Base-by-base conservation (phyloP, 805 yeast species). In the Myxozyma kluyveri region DNA sequence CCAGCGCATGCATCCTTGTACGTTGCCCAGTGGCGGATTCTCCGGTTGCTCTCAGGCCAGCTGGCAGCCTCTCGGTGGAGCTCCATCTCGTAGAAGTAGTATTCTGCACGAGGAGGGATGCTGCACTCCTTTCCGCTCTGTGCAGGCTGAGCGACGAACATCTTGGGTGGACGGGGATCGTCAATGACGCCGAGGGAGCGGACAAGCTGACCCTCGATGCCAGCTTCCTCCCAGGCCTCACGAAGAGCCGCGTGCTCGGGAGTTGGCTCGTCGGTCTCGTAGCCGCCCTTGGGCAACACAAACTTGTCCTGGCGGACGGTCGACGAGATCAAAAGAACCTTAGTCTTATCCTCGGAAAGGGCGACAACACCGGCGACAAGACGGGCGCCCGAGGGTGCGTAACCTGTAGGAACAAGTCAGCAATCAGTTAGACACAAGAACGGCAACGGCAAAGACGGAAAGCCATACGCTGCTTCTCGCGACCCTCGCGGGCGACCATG, bases 171-270 rank as follows among this genome's bases (percentile, higher is more conserved):
- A 51, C 82, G 66, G 67, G 67, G 64, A 58, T 90, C 96, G 42
- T 77, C 78, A 23, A 86, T 83, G 0, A 78, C 72, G 0, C 91
- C 95, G 38, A 91, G 70, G 52, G 75, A 74, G 37, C 65, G 61
- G 3, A 73, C 62, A 3, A 89, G 74, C 17, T 66, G 70, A 5
- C 97, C 96, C 32, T 77, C 78, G 22, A 86, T 86, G 0, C 99
- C 99, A 0, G 96, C 93, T 70, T 93, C 99, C 68, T 93, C 99
- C 99, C 99, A 93, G 0, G 96, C 87, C 66, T 93, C 99, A 53
- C 99, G 75, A 17, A 77, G 72, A 0, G 97, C 97, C 3, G 86
- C 63, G 49, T 68, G 66, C 54, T 69, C 65, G 4, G 69, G 57
- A 21, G 68, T 88, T 10, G 62, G 50, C 53, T 73, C 99, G 67